Base-by-base conservation (phyloP, 2,329 filamentous ascomycete genomes). In the Trichoderma asperellum region DNA sequence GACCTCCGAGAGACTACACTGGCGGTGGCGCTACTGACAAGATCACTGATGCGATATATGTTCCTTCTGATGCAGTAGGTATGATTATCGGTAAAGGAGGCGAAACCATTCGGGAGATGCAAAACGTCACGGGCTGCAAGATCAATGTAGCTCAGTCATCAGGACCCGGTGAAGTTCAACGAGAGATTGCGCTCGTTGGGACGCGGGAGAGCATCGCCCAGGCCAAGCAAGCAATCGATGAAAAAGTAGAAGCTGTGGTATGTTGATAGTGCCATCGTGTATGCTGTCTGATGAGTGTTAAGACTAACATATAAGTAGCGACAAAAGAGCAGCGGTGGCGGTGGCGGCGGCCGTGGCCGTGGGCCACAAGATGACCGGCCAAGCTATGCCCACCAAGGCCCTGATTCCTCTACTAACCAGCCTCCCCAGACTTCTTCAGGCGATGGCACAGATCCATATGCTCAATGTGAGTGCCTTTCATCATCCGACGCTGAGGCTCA, bases 51-150 rank as follows among this genome's bases (percentile, higher is more conserved):
- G 90, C 89, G 52, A 93, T 97, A 72, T 90, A 89, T 73, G 93
- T 97, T 11, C 94, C 94, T 14, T 95, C 93, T 27, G 94, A 97
- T 78, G 92, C 94, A 6, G 94, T 97, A 67, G 94, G 94, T 71
- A 97, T 97, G 94, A 97, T 97, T 73, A 97, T 97, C 71, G 94
- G 94, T 73, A 97, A 97, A 84, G 92, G 93, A 68, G 94, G 94
- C 73, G 94, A 97, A 82, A 96, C 94, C 0, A 97, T 97, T 77
- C 93, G 94, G 73, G 93, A 97, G 74, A 96, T 97, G 91, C 94
- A 97, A 79, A 91, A 89, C 76, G 87, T 84, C 37, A 96, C 93
- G 5, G 92, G 92, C 57, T 97, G 94, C 86, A 97, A 97, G 83
- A 97, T 97, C 84, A 97, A 97, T 75, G 94, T 97, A 32, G 92